These are phyloP conservation scores for Jatropha multifida DNA, from an alignment of 441 rosid genomes.

Conservation along the genomic window DNA sequence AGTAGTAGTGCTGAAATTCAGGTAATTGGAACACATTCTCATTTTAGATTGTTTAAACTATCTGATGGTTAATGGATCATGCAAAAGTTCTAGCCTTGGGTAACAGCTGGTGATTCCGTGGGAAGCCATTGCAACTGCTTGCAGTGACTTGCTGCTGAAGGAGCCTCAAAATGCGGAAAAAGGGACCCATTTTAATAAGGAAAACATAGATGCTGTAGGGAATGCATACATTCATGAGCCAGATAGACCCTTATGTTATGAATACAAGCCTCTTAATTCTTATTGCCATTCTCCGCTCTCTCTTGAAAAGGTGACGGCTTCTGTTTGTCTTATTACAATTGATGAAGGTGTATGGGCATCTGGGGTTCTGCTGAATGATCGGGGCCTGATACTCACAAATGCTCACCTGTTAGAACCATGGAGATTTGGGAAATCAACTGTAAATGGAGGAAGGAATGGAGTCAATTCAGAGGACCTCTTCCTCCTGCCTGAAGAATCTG, in stretches of 20 bases:
- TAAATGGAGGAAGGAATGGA: slow-evolving; percentile 36
- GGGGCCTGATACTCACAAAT: slow-evolving; percentile 83
- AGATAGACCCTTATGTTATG: slow-evolving; percentile 27
- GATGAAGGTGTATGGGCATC: slow-evolving; percentile 94
- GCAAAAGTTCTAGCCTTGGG: slow-evolving; percentile 77
- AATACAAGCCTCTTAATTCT: slow-evolving; percentile 22
- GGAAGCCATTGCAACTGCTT: slow-evolving; percentile 94
- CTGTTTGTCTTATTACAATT: slow-evolving; percentile 75
- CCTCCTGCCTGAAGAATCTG: slow-evolving; percentile 35
- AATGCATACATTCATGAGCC: slow-evolving; percentile 31
- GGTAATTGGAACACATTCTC: slow-evolving; percentile 47
- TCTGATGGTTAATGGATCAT: slow-evolving; percentile 53
- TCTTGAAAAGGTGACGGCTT: slow-evolving; percentile 64
- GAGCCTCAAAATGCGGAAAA: slow-evolving; percentile 53
- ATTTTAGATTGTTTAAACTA: slow-evolving; percentile 28
- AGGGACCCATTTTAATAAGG: slow-evolving; percentile 39
- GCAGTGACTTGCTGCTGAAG: slow-evolving; percentile 75
- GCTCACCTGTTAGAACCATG: slow-evolving; percentile 97
- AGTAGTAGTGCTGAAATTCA: slow-evolving; percentile 84
- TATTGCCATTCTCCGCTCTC: slow-evolving; percentile 29
- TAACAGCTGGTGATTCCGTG: slow-evolving; percentile 99
- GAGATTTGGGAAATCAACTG: slow-evolving; percentile 81
- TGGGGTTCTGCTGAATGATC: slow-evolving; percentile 76
- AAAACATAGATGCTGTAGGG: slow-evolving; percentile 47
- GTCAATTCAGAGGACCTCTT: slow-evolving; percentile 21